A percentile compares a stretch with the other conserved stretches of the same genome.
Conservation (phyloP, 345 rosid species). For the Balakata baccata region DNA sequence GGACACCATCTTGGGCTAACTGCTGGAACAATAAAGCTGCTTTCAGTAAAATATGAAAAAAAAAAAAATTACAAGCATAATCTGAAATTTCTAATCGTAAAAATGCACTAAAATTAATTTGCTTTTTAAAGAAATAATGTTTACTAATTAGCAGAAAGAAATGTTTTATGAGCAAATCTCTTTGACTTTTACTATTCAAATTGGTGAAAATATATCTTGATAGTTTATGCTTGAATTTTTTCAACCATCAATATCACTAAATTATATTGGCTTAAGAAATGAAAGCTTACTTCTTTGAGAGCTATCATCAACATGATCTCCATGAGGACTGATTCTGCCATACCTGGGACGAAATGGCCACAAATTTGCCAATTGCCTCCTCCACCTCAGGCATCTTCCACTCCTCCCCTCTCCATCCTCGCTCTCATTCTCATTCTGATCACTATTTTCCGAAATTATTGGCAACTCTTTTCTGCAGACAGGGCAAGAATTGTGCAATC, state of each 20-base stretch:
- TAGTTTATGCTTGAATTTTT: too few species aligned
- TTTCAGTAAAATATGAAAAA: conserved; percentile 4
- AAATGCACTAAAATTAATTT: not conserved
- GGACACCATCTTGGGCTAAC: conserved; percentile 21
- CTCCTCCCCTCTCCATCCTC: conserved; percentile 20
- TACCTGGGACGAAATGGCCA: conserved; percentile 53
- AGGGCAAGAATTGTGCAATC: conserved; percentile 80
- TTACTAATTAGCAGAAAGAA: too few species aligned
- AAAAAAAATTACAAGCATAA: too few species aligned
- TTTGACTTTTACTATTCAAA: too few species aligned
- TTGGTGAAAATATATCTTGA: too few species aligned
- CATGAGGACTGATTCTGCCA: conserved; percentile 36
- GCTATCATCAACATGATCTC: conserved; percentile 11
- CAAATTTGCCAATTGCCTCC: conserved; percentile 38
- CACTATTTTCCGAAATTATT: not conserved
- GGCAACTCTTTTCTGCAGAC: conserved; percentile 59
- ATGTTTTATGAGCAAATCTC: too few species aligned
- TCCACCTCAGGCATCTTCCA: conserved; percentile 39
- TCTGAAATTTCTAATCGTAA: too few species aligned
- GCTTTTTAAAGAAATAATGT: not conserved
- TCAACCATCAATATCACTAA: too few species aligned
- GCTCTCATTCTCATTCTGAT: not conserved
- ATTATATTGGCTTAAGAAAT: not conserved
- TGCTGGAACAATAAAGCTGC: conserved; percentile 26
- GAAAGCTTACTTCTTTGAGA: conserved; percentile 35